A percentile compares a stretch with the other conserved stretches of the same genome.
Evolutionary conservation across 75 land plant species (phyloP).

Genomic region (Pseudotsuga menziesii): DNA sequence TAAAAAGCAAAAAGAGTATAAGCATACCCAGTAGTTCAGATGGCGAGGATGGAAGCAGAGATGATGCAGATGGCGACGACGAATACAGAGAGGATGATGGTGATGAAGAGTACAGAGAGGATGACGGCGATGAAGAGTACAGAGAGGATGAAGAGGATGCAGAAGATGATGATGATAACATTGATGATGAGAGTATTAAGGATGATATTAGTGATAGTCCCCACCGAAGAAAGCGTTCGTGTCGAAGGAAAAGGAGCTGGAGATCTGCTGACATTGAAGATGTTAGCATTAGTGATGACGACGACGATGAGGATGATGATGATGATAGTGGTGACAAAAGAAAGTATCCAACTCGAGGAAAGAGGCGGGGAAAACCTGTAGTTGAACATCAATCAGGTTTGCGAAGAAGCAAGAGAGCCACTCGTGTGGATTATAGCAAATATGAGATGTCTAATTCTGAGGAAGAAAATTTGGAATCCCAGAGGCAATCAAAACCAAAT

Average conservation of each 20-base stretch:
- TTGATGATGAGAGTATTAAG: conserved; percentile 33
- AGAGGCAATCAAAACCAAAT: conserved; percentile 24
- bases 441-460: conserved; percentile 78
- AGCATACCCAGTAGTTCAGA: conserved; percentile 38
- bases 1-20: conserved; percentile 33
- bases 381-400: conserved; percentile 58
- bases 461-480: conserved; percentile 22
- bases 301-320: not conserved
- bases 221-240: conserved; percentile 25
- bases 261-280: not conserved
- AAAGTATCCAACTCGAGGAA: not conserved
- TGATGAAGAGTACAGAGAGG: conserved; percentile 9
- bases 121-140: conserved; percentile 21
- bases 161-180: conserved; percentile 63
- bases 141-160: conserved; percentile 59
- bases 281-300: conserved; percentile 6
- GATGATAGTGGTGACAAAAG: not conserved
- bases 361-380: conserved; percentile 44
- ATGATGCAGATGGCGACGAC: conserved; percentile 1
- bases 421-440: conserved; percentile 51
- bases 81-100: conserved; percentile 4
- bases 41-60: conserved; percentile 12
- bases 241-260: conserved; percentile 25
- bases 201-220: conserved; percentile 41
- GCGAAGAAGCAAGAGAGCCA: conserved; percentile 78